phyloP scores from a whole-genome alignment of 139 green algal species.

The Tetratostichococcus sp. region DNA sequence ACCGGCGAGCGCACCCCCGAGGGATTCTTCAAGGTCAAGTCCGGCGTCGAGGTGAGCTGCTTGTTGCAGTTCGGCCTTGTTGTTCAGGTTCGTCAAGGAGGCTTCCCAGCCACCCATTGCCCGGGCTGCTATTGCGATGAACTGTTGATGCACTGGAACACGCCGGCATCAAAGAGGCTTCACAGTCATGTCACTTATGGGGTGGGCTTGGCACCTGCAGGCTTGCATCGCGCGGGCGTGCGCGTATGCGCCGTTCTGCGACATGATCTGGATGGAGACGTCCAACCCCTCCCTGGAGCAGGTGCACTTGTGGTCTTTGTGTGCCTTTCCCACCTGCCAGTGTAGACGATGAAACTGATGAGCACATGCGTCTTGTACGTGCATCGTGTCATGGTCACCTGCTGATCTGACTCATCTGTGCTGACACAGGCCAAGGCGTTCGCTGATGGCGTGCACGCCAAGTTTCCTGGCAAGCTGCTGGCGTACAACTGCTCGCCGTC shows the following conservation, averaged over 20 bases:
- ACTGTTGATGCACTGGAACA: background rate
- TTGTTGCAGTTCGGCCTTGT: too few relatives aligned
- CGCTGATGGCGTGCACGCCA: conserved; percentile 70
- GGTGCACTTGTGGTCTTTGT: background rate
- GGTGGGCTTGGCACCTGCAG: too few relatives aligned
- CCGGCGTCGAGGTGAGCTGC: conserved; percentile 68
- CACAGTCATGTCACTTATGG: too few relatives aligned
- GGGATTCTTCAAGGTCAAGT: conserved; percentile 73
- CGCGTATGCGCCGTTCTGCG: conserved; percentile 80
- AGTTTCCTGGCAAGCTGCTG: conserved; percentile 83
- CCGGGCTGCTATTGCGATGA: background rate
- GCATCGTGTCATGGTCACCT: too few relatives aligned
- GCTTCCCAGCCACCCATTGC: too few relatives aligned
- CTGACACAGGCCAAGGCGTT: conserved; percentile 32
- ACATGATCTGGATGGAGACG: conserved; percentile 91
- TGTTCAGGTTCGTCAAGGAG: too few relatives aligned
- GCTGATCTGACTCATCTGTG: background rate
- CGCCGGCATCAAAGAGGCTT: too few relatives aligned
- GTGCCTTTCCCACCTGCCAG: background rate
- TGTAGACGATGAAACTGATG: too few relatives aligned
- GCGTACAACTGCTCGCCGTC: conserved; percentile 90
- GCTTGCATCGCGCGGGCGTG: conserved; percentile 73
- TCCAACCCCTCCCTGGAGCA: conserved; percentile 75
- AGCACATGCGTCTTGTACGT: too few relatives aligned
- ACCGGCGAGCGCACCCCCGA: conserved; percentile 78